Evolutionary conservation across 2,329 filamentous ascomycete species (phyloP), one percentile per base, ranked within the genome.

Genomic region (Exophiala sideris): DNA sequence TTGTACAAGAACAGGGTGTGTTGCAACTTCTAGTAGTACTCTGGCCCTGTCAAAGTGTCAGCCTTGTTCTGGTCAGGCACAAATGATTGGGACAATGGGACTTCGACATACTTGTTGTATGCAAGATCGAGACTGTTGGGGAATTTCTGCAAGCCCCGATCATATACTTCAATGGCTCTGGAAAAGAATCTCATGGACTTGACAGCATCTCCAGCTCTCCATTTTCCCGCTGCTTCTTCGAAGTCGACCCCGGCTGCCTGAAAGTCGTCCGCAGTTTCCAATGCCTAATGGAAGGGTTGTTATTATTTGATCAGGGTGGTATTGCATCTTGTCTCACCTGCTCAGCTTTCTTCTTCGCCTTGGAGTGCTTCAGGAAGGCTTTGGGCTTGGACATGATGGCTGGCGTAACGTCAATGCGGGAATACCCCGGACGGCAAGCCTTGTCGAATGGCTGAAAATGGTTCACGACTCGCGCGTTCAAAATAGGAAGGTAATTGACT

Each of bases 181-280:
- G 83, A 76, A 65, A 77, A 77, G 63, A 78, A 78, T 44, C 83
- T 74, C 59, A 78, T 76, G 3, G 81, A 79, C 64, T 89, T 89
- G 45, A 76, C 80, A 16, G 83, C 79, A 67, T 90, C 86, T 18
- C 86, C 87, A 35, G 80, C 85, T 46, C 86, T 78, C 83, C 86
- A 88, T 77, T 90, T 90, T 58, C 86, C 85, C 5, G 84, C 86
- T 4, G 83, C 83, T 68, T 88, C 84, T 70, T 90, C 86, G 56
- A 83, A 78, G 32, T 85, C 80, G 50, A 88, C 85, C 9, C 85
- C 86, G 20, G 79, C 81, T 57, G 82, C 83, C 48, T 87, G 76
- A 63, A 82, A 89, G 59, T 88, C 86, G 71, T 88, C 85, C 48
- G 82, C 82, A 1, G 81, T 82, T 52, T 81, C 76, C 4, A 84